Base-by-base conservation (phyloP, 352 stramenopile species). In the Globisporangium radiosum region DNA sequence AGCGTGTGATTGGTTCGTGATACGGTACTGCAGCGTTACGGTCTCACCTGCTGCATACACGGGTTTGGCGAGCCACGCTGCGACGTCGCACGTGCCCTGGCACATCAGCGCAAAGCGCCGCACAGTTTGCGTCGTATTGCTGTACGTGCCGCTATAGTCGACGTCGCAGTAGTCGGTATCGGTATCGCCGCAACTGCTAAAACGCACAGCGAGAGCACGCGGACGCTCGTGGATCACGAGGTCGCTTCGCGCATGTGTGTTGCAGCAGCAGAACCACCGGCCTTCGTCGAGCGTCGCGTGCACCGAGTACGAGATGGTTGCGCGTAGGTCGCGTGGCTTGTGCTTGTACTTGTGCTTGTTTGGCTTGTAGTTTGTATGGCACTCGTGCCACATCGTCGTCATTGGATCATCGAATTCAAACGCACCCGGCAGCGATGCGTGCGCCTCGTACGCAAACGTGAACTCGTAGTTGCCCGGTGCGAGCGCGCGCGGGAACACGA, bases 51-150 rank as follows among this genome's bases (percentile, higher is more conserved):
- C 52, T 5, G 65, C 25, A 36, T 78, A 81, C 55, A 68, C 61
- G 11, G 72, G 65, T 55, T 76, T 72, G 57, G 72, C 67, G 57
- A 78, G 74, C 10, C 65, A 63, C 5, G 69, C 70, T 7, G 66
- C 57, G 25, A 78, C 44, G 25, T 63, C 40, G 54, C 69, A 78
- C 39, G 57, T 69, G 52, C 72, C 72, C 47, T 76, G 67, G 60
- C 65, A 53, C 51, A 70, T 56, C 64, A 81, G 57, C 72, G 49
- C 78, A 5, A 81, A 49, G 7, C 73, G 68, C n/a, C 59, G 57
- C 5, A 81, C 64, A 4, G 59, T 49, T 47, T 81, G 62, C 6
- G 56, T 57, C 19, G 60, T 76, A 8, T 60, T n/a, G 63, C 73
- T 70, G 40, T 49, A 64, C 51, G 36, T 64, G 15, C 59, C 52